Base-by-base conservation (phyloP, 2,329 filamentous ascomycete genomes). In the Colletotrichum sp. region DNA sequence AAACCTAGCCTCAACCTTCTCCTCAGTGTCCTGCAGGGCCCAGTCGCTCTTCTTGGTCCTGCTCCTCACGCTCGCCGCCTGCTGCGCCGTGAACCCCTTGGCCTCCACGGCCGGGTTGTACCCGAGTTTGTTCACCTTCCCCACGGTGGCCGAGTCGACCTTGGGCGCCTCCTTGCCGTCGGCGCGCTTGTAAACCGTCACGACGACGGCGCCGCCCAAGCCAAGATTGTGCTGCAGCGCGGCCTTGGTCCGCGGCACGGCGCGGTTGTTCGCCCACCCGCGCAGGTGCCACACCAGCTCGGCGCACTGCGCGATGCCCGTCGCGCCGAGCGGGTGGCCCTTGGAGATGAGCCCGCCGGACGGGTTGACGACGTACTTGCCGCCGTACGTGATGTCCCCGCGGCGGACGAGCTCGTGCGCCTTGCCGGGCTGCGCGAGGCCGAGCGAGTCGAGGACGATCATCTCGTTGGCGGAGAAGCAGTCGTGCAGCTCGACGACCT, bases 401-500 rank as follows among this genome's bases (percentile, higher is more conserved):
- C 86, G 87, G 57, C 96, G 92, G 28, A 99, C 95, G 85, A 98
- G 92, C 86, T 98, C 95, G 84, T 98, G 96, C 0, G 96, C 97
- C 84, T 95, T 96, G 18, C 96, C 96, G 16, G 90, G 92, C 75
- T 92, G 92, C 55, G 90, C 92, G 13, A 99, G 90, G 2, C 95
- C 96, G 1, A 99, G 90, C 0, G 95, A 95, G 83, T 99, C 96
- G 67, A 99, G 93, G 3, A 93, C 93, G 68, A 97, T 91, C 94
- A 99, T 94, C 88, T 99, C 95, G 84, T 99, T 99, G 30, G 96
- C 93, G 21, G 93, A 96, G 90, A 99, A 99, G 88, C 97, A 99
- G 87, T 99, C 97, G 86, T 99, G 97, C 77, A 99, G 89, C 87
- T 99, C 96, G 82, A 95, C 96, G 18, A 99, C 94, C 81, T 94